Evolutionary conservation across 179 eudicot genomes (phyloP).

Genomic region (Beta macrorhiza): DNA sequence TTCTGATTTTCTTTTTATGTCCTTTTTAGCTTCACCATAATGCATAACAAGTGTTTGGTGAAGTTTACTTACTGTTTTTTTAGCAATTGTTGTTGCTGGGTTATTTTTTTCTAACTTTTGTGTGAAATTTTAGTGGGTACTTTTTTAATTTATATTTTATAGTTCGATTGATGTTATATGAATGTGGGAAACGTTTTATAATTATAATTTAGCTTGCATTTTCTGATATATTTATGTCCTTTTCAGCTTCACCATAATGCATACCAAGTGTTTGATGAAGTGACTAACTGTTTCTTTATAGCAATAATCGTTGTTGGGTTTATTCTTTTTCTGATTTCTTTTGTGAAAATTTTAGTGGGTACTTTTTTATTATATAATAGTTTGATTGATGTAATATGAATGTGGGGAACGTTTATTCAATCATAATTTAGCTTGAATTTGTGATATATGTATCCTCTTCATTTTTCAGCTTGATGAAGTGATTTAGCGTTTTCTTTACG

Average conservation of each 20-base stretch:
- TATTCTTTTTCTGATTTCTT: too few species aligned
- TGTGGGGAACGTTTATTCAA: not conserved
- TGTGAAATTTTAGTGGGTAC: not conserved
- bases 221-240: not conserved
- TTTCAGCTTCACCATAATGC: not conserved
- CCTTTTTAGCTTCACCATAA: not conserved
- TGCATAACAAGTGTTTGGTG: not conserved
- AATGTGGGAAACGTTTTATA: not conserved
- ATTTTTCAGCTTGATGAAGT: not conserved
- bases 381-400: not conserved
- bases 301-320: too few species aligned
- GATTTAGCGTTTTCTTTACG: not conserved
- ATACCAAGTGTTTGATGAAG: slow-evolving; percentile 12
- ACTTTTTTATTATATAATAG: not conserved
- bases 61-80: not conserved
- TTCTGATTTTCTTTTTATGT: not conserved
- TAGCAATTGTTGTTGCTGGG: slow-evolving; percentile 8
- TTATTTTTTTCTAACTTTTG: not conserved
- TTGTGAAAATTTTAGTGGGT: too few species aligned
- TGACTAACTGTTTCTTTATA: not conserved
- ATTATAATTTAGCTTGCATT: not conserved
- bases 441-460: too few species aligned
- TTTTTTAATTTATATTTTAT: not conserved
- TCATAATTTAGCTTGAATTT: not conserved
- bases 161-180: not conserved